phyloP scores from a whole-genome alignment of 2,329 filamentous ascomycete genomes.

The Ophiocordyceps camponoti-saundersi region DNA sequence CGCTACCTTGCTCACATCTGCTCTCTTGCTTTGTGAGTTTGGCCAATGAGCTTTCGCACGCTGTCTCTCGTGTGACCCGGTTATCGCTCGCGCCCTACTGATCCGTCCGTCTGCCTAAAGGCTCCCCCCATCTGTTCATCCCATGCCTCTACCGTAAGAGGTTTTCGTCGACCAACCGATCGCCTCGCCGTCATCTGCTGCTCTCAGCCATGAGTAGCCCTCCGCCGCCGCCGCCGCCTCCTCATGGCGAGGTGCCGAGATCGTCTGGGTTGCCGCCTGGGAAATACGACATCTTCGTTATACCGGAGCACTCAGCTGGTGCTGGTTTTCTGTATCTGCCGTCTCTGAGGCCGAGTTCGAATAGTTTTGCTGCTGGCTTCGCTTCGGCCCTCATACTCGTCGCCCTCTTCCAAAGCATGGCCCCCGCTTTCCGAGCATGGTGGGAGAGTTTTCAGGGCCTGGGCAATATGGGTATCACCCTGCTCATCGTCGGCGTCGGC shows the following conservation, averaged over 20 bases:
- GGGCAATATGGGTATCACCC: slow-evolving; percentile 54
- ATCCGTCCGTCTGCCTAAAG: not conserved
- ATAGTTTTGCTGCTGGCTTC: slow-evolving; percentile 82
- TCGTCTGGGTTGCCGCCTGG: slow-evolving; percentile 60
- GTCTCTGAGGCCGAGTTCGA: slow-evolving; percentile 67
- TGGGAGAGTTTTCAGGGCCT: slow-evolving; percentile 52
- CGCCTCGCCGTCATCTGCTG: not conserved
- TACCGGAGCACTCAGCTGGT: slow-evolving; percentile 79
- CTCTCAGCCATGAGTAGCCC: slow-evolving; percentile 22
- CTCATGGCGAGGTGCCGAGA: slow-evolving; percentile 65
- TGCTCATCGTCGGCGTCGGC: slow-evolving; percentile 58
- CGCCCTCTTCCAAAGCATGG: slow-evolving; percentile 53
- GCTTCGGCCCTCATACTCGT: slow-evolving; percentile 58
- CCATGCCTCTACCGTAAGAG: not conserved
- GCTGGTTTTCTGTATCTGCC: slow-evolving; percentile 89
- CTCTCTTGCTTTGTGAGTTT: not conserved
- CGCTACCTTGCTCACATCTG: not conserved
- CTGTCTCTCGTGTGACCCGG: not conserved
- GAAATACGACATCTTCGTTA: slow-evolving; percentile 95
- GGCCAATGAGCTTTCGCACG: not conserved
- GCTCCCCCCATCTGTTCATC: not conserved
- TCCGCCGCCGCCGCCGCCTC: slow-evolving; percentile 61
- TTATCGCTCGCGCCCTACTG: not conserved
- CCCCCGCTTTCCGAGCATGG: slow-evolving; percentile 60
- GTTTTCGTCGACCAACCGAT: slow-evolving; percentile 1